phyloP scores from a whole-genome alignment of 371 early-diverging fungal genomes.

The Rhizopus microsporus region DNA sequence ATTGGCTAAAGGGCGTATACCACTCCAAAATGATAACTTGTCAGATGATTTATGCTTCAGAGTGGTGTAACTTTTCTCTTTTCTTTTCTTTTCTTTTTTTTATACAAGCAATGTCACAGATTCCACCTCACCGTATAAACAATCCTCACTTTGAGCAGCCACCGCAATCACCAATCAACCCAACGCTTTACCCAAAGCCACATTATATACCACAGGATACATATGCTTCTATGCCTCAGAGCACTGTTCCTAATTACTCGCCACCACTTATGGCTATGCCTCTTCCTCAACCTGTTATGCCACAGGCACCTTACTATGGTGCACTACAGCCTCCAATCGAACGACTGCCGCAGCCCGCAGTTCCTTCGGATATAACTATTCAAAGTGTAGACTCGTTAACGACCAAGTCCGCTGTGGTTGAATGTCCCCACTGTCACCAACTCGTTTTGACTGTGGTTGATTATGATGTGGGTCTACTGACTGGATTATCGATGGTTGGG shows the following conservation, averaged over 20 bases:
- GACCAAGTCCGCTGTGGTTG: conserved; percentile 13
- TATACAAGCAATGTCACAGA: too few relatives aligned
- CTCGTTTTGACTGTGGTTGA: conserved; percentile 14
- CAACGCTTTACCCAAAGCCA: background rate
- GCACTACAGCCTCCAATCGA: background rate
- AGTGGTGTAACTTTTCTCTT: too few relatives aligned
- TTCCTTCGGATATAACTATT: background rate
- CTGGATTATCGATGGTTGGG: conserved; percentile 17
- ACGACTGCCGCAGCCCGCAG: background rate
- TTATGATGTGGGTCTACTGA: conserved; percentile 19
- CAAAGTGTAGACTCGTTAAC: conserved; percentile 3
- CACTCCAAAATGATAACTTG: too few relatives aligned
- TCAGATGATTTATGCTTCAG: too few relatives aligned
- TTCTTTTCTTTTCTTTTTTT: too few relatives aligned
- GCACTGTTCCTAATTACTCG: background rate
- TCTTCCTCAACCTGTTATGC: background rate
- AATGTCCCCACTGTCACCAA: conserved; percentile 24
- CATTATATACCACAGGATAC: background rate
- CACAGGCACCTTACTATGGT: conserved; percentile 1
- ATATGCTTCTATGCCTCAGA: background rate
- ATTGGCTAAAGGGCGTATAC: too few relatives aligned
- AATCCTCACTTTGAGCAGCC: conserved; percentile 1
- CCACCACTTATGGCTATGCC: background rate
- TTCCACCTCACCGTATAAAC: too few relatives aligned
- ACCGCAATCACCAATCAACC: background rate